Evolutionary conservation across 2,329 filamentous ascomycete genomes (phyloP).

Genomic region (Pseudocercospora crystallina): DNA sequence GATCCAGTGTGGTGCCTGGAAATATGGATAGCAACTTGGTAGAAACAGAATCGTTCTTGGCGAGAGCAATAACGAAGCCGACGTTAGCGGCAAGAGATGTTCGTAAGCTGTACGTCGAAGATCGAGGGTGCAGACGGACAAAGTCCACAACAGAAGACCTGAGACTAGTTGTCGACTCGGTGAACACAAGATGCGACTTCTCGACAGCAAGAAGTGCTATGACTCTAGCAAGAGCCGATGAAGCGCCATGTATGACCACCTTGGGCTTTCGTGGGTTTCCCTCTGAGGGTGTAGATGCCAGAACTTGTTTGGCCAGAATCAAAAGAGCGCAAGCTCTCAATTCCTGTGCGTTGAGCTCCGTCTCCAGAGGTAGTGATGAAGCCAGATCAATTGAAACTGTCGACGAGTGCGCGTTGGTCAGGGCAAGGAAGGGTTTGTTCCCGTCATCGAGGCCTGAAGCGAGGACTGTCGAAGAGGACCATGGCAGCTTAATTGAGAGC

Average conservation of each 20-base stretch:
- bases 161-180: conserved; percentile 5
- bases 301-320: conserved; percentile 16
- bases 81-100: conserved; percentile 12
- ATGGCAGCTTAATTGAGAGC: conserved; percentile 11
- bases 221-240: conserved; percentile 9
- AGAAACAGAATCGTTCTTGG: conserved; percentile 11
- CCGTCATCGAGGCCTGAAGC: conserved; percentile 11
- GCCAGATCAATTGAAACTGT: neutral
- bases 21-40: conserved; percentile 17
- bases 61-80: conserved; percentile 13
- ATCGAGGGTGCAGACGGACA: conserved; percentile 13
- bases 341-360: conserved; percentile 10
- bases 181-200: conserved; percentile 8
- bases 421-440: conserved; percentile 9
- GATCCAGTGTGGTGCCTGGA: conserved; percentile 8
- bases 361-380: neutral
- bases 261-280: neutral
- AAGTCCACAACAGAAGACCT: neutral
- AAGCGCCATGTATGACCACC: conserved; percentile 18
- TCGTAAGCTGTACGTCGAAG: conserved; percentile 16
- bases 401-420: conserved; percentile 9
- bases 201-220: conserved; percentile 5
- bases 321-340: conserved; percentile 11
- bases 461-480: conserved; percentile 10
- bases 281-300: conserved; percentile 9